These are phyloP conservation scores for Penicillium freii DNA, from an alignment of 2,329 filamentous ascomycete species.

Conservation along the genomic window DNA sequence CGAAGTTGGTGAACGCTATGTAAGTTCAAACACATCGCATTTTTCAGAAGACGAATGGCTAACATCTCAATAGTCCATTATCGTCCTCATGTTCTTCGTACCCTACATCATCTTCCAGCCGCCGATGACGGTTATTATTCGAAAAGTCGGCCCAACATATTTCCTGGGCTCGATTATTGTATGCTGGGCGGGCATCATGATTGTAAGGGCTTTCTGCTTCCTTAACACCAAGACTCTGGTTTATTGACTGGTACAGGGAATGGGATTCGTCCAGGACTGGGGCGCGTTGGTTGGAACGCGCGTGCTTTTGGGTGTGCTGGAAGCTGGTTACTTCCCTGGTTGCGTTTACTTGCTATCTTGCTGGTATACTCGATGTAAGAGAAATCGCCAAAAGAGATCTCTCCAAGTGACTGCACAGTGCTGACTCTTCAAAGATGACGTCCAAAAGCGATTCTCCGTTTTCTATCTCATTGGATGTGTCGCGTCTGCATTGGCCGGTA, in stretches of 20 bases:
- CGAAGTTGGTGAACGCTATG: constrained; percentile 19
- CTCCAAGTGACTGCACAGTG: not conserved
- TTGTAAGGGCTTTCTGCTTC: constrained; percentile 17
- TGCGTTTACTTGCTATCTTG: constrained; percentile 71
- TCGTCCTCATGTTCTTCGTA: constrained; percentile 36
- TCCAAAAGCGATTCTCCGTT: constrained; percentile 38
- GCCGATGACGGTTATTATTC: constrained; percentile 31
- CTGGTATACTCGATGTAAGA: constrained; percentile 59
- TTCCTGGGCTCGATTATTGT: constrained; percentile 32
- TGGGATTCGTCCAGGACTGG: constrained; percentile 33
- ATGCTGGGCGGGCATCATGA: constrained; percentile 30
- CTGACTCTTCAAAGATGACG: constrained; percentile 22
- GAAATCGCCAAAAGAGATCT: not conserved
- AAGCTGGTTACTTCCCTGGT: constrained; percentile 63
- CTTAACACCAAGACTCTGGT: too few relatives aligned
- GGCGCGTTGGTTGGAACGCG: constrained; percentile 27
- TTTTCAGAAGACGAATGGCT: not conserved
- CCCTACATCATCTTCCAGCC: constrained; percentile 35
- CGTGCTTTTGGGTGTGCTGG: constrained; percentile 29
- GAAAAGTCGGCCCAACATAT: constrained; percentile 31
- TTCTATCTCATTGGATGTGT: constrained; percentile 53
- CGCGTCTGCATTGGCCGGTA: constrained; percentile 49
- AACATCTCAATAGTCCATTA: constrained; percentile 25
- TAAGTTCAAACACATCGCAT: not conserved
- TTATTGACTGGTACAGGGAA: constrained; percentile 23